These are phyloP conservation scores for Macadamia integrifolia DNA, from an alignment of 164 flowering plant species.

Conservation along the genomic window DNA sequence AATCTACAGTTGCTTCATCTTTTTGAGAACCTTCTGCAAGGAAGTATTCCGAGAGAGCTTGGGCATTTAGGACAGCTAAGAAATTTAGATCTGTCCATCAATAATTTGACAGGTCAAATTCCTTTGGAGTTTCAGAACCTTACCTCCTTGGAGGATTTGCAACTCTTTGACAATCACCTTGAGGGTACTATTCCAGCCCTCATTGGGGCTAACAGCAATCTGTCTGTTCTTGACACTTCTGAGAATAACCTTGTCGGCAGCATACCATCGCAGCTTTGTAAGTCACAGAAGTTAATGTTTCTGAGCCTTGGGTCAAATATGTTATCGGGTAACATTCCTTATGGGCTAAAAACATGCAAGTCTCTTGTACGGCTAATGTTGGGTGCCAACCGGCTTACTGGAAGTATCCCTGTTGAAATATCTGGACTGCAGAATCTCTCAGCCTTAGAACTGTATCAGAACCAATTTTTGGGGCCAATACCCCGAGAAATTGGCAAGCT, in stretches of 20 bases:
- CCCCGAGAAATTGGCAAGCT: slow-evolving; percentile 42
- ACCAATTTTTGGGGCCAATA: slow-evolving; percentile 45
- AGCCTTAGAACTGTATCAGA: slow-evolving; percentile 42
- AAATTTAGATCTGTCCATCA: slow-evolving; percentile 49
- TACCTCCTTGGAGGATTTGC: slow-evolving; percentile 31
- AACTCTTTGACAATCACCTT: slow-evolving; percentile 43
- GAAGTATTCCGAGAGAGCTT: slow-evolving; percentile 47
- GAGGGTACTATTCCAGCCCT: slow-evolving; percentile 42
- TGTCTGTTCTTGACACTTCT: slow-evolving; percentile 37
- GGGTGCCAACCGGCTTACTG: slow-evolving; percentile 45
- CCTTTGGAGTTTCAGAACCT: slow-evolving; percentile 41
- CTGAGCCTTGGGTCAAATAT: slow-evolving; percentile 50
- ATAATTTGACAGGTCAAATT: slow-evolving; percentile 42
- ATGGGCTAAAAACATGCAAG: slow-evolving; percentile 42
- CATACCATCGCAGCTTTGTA: slow-evolving; percentile 40
- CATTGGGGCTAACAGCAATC: slow-evolving; percentile 33
- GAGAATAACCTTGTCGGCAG: slow-evolving; percentile 35
- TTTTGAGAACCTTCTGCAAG: slow-evolving; percentile 48
- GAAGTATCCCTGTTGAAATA: slow-evolving; percentile 39
- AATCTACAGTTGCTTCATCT: slow-evolving; percentile 44
- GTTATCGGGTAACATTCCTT: slow-evolving; percentile 46
- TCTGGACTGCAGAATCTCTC: slow-evolving; percentile 35
- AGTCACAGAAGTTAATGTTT: slow-evolving; percentile 27
- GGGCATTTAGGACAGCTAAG: slow-evolving; percentile 28
- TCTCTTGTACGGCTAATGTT: slow-evolving; percentile 43